Percentiles rank a stretch among this genome's conserved stretches.
Conservation (phyloP, 2,329 filamentous ascomycete genomes). For the Domatiomyces globalis region DNA sequence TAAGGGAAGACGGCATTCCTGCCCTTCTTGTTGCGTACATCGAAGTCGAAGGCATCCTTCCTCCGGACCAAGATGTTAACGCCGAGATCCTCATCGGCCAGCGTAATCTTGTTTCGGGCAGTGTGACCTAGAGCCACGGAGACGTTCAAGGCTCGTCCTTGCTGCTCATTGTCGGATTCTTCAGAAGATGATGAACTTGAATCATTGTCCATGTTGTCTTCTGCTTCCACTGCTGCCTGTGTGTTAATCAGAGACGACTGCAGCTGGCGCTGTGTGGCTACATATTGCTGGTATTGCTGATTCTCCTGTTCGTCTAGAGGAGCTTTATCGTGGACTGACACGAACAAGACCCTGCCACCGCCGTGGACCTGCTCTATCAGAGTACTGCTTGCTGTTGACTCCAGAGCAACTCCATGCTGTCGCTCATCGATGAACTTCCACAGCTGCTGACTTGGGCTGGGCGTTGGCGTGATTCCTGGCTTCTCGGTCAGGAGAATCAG, state of each 20-base stretch:
- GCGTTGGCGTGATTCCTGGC: constrained; percentile 20
- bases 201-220: constrained; percentile 66
- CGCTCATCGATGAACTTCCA: constrained; percentile 68
- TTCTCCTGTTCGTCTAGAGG: constrained; percentile 64
- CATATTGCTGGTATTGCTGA: constrained; percentile 74
- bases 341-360: constrained; percentile 46
- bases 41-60: constrained; percentile 84
- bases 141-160: constrained; percentile 81
- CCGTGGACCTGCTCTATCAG: constrained; percentile 53
- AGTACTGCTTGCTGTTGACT: constrained; percentile 41
- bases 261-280: constrained; percentile 74
- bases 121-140: constrained; percentile 73
- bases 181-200: constrained; percentile 80
- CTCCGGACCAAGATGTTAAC: constrained; percentile 80
- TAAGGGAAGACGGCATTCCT: constrained; percentile 87
- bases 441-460: constrained; percentile 47
- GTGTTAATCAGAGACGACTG: constrained; percentile 57
- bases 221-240: constrained; percentile 39
- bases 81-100: constrained; percentile 81
- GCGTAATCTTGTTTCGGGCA: constrained; percentile 67
- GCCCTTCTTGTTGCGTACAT: constrained; percentile 80
- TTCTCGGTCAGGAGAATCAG: constrained; percentile 77
- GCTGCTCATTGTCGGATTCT: constrained; percentile 76
- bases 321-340: constrained; percentile 48
- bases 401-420: constrained; percentile 47